These are phyloP conservation scores for Fraxinus ornus DNA, from an alignment of 305 asterid species.

Conservation along the genomic window DNA sequence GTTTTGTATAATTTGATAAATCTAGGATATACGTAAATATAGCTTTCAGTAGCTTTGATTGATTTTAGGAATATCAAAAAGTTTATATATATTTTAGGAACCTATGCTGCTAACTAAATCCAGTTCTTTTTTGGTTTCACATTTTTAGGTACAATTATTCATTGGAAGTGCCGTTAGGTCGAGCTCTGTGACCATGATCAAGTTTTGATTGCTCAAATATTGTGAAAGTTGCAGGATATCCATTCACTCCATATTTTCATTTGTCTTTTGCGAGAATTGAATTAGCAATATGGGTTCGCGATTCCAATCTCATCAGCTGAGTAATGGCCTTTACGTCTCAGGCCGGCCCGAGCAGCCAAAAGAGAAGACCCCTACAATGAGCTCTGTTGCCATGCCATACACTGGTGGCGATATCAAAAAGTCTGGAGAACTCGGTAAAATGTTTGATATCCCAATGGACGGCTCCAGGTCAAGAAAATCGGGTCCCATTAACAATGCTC, in stretches of 20 bases:
- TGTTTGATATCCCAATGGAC: constrained; percentile 65
- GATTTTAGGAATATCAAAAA: neutral
- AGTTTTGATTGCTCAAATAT: constrained; percentile 5
- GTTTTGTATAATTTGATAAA: neutral
- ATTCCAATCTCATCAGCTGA: constrained; percentile 72
- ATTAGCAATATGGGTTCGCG: constrained; percentile 63
- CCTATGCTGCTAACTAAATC: neutral
- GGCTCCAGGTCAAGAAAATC: constrained; percentile 67
- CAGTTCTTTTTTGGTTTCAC: constrained; percentile 4
- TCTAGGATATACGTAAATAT: neutral
- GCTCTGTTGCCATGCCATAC: constrained; percentile 76
- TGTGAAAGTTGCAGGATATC: constrained; percentile 7
- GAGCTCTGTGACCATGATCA: constrained; percentile 14
- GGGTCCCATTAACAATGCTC: constrained; percentile 64
- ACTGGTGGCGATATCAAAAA: constrained; percentile 79
- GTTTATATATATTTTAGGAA: neutral
- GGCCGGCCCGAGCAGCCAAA: constrained; percentile 82
- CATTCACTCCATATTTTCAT: constrained; percentile 3
- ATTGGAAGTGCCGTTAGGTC: constrained; percentile 18
- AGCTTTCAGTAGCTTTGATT: neutral
- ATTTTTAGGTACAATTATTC: constrained; percentile 31
- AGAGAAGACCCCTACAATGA: constrained; percentile 64
- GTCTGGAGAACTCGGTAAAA: constrained; percentile 78
- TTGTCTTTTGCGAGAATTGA: constrained; percentile 26
- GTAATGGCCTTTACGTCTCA: constrained; percentile 76